These are phyloP conservation scores for Symbiotaphrina buchneri DNA, from an alignment of 495 filamentous ascomycete species.

Conservation along the genomic window DNA sequence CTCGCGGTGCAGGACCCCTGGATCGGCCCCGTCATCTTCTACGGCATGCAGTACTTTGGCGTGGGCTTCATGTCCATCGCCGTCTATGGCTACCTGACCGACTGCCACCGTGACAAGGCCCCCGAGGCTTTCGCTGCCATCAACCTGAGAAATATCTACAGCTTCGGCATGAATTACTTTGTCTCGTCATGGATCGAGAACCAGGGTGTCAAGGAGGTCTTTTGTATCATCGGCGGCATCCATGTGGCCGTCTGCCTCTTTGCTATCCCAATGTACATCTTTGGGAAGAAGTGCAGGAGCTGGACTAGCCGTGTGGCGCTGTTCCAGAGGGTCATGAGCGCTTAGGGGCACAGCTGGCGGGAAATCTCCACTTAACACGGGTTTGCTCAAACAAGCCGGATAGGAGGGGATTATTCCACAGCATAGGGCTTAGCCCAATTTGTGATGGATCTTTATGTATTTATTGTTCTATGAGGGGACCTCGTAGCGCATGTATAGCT, in stretches of 20 bases:
- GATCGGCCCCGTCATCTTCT: slow-evolving; percentile 17
- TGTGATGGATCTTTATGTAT: too few species aligned
- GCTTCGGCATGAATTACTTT: slow-evolving; percentile 17
- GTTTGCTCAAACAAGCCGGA: too few species aligned
- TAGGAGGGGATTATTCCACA: too few species aligned
- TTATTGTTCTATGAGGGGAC: too few species aligned
- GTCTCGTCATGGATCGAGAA: slow-evolving; percentile 16
- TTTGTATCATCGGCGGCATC: slow-evolving; percentile 18
- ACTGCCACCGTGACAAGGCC: slow-evolving; percentile 19
- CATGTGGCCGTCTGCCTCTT: slow-evolving; percentile 14
- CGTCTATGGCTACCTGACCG: slow-evolving; percentile 18
- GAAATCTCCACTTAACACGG: too few species aligned
- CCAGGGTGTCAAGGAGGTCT: slow-evolving; percentile 16
- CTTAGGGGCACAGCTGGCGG: too few species aligned
- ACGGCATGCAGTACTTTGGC: slow-evolving; percentile 21
- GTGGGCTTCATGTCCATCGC: slow-evolving; percentile 18
- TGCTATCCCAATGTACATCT: slow-evolving; percentile 19
- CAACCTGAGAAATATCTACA: slow-evolving; percentile 19
- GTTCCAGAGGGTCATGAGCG: too few species aligned
- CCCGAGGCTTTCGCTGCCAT: slow-evolving; percentile 19
- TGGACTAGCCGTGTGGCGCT: too few species aligned
- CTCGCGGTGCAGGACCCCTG: slow-evolving; percentile 10
- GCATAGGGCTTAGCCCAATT: too few species aligned
- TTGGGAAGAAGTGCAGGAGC: slow-evolving; percentile 11
- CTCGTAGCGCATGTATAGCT: too few species aligned